Evolutionary conservation across 2,329 filamentous ascomycete species (phyloP).

Genomic region (Grosmannia clavigera): DNA sequence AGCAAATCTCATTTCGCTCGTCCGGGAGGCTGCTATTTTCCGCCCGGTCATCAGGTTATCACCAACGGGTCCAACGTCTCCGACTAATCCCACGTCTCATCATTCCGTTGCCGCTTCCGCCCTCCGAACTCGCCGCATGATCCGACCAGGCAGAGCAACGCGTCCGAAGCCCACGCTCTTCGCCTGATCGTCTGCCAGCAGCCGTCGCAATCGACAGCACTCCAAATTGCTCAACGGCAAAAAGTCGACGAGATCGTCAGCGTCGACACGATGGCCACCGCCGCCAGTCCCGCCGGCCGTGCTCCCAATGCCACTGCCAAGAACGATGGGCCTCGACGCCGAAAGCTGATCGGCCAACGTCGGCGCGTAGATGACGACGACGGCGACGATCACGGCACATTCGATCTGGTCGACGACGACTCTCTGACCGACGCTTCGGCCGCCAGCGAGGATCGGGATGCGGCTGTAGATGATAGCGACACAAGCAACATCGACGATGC

Average conservation of each 20-base stretch:
- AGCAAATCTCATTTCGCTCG: not conserved
- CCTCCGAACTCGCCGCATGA: constrained; percentile 2
- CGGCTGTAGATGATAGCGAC: constrained; percentile 48
- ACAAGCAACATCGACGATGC: constrained; percentile 49
- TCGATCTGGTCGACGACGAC: constrained; percentile 48
- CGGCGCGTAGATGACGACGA: constrained; percentile 55
- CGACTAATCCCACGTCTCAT: not conserved
- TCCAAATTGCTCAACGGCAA: not conserved
- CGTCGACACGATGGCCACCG: constrained; percentile 7
- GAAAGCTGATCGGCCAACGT: constrained; percentile 53
- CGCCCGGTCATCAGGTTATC: not conserved
- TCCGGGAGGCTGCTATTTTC: not conserved
- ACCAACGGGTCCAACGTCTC: not conserved
- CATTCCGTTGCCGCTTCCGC: not conserved
- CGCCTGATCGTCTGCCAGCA: not conserved
- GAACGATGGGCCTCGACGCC: constrained; percentile 35
- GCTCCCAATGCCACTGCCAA: constrained; percentile 5
- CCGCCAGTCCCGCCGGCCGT: not conserved
- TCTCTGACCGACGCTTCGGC: constrained; percentile 53
- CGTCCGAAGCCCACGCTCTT: not conserved
- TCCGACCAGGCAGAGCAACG: not conserved
- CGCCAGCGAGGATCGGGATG: constrained; percentile 46
- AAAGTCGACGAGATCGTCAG: not conserved
- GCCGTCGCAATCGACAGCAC: not conserved
- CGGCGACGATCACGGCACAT: constrained; percentile 38